Evolutionary conservation across 192 early-diverging fungal genomes (phyloP).

Genomic region (Coemansia sp.): DNA sequence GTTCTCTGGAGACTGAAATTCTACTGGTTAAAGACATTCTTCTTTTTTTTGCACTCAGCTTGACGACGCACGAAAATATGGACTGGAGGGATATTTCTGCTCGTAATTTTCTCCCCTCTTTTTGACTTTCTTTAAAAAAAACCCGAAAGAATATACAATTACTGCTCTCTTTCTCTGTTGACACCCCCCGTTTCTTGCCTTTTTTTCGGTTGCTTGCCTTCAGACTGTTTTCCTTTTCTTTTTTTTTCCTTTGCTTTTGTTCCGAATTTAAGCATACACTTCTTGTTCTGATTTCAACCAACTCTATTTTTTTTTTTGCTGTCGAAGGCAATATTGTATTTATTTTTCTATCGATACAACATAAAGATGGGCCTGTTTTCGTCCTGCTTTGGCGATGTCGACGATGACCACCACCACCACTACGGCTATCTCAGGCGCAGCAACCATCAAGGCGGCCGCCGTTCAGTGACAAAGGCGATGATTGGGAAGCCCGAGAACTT

Average conservation of each 20-base stretch:
- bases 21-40: not conserved
- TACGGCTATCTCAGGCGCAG: slow-evolving; percentile 9
- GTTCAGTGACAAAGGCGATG: slow-evolving; percentile 50
- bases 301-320: not conserved
- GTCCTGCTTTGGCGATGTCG: slow-evolving; percentile 49
- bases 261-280: not conserved
- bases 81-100: not conserved
- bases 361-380: slow-evolving; percentile 48
- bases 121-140: not conserved
- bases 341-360: not conserved
- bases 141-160: not conserved
- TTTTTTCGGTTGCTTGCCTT: not conserved
- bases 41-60: not conserved
- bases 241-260: slow-evolving; percentile 7
- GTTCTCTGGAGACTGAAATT: not conserved
- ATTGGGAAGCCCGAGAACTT: slow-evolving; percentile 52
- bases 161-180: slow-evolving; percentile 3
- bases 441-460: slow-evolving; percentile 11
- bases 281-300: not conserved
- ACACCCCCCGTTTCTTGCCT: not conserved
- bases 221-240: slow-evolving; percentile 7
- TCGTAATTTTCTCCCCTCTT: not conserved
- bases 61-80: not conserved
- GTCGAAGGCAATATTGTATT: not conserved
- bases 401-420: slow-evolving; percentile 15